These are phyloP conservation scores for Hypoxylon sp. DNA, from an alignment of 2,329 filamentous ascomycete species.

Conservation along the genomic window DNA sequence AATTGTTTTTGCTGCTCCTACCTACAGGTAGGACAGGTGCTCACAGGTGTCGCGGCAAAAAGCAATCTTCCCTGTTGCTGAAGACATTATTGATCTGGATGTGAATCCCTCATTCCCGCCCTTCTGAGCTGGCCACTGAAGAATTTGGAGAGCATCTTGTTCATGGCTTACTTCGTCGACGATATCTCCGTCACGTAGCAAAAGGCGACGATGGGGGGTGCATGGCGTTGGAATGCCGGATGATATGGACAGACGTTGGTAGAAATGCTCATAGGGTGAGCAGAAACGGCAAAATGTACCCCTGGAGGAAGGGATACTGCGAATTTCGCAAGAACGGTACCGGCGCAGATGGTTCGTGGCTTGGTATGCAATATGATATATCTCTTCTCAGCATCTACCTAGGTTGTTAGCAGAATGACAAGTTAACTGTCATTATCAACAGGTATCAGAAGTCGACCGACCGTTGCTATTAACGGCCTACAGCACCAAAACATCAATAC, in stretches of 20 bases:
- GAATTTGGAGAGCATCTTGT: constrained; percentile 30
- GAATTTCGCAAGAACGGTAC: constrained; percentile 22
- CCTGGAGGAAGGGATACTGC: constrained; percentile 22
- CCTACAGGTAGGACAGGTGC: constrained; percentile 17
- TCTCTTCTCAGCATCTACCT: background rate
- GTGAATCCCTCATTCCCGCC: constrained; percentile 8
- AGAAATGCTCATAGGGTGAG: constrained; percentile 25
- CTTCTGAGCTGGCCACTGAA: constrained; percentile 15
- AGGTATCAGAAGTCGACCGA: background rate
- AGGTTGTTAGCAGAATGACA: background rate
- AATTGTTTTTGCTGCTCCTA: constrained; percentile 49
- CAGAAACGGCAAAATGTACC: constrained; percentile 13
- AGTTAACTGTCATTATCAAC: constrained; percentile 1
- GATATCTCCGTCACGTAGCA: constrained; percentile 11
- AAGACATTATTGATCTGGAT: constrained; percentile 18
- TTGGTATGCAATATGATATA: background rate
- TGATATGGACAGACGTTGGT: constrained; percentile 23
- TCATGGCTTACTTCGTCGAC: constrained; percentile 27
- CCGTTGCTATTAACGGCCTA: background rate
- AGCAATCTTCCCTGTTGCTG: constrained; percentile 23
- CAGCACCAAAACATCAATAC: background rate
- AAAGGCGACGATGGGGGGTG: background rate
- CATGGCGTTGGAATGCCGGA: constrained; percentile 22
- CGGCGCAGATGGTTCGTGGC: background rate
- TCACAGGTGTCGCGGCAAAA: background rate